Evolutionary conservation across 805 yeast genomes (phyloP).

Genomic region (Candida coquimbonensis): DNA sequence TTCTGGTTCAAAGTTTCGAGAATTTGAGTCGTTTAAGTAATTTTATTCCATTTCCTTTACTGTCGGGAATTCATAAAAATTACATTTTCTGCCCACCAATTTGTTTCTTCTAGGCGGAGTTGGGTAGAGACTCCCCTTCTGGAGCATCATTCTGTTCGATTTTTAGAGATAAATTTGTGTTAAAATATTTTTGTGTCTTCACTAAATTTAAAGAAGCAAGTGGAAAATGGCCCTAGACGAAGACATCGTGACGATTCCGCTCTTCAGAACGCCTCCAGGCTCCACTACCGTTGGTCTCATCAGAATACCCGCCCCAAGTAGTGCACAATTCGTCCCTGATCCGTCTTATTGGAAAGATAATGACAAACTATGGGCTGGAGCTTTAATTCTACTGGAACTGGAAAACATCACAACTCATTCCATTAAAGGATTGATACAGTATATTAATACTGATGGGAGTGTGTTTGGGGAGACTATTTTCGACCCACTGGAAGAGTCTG

Average conservation of each 20-base stretch:
- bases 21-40: not conserved
- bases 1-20: not conserved
- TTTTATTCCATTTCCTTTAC: too few relatives aligned
- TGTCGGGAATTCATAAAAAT: too few relatives aligned
- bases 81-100: not conserved
- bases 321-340: not conserved
- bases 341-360: conserved; percentile 12
- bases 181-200: not conserved
- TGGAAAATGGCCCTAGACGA: not conserved
- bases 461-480: conserved; percentile 32
- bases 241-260: not conserved
- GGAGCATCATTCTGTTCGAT: too few relatives aligned
- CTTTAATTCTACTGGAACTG: conserved; percentile 24
- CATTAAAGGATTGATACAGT: conserved; percentile 7
- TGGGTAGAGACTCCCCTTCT: not conserved
- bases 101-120: too few relatives aligned
- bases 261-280: not conserved
- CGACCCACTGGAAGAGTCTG: conserved; percentile 5
- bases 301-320: conserved; percentile 10
- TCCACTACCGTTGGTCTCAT: not conserved
- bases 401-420: conserved; percentile 9
- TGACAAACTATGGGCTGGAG: conserved; percentile 30
- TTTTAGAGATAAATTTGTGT: not conserved
- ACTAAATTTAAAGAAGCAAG: not conserved
- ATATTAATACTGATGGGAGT: conserved; percentile 16